Percentiles rank a stretch among this genome's conserved stretches.
phyloP scores from a whole-genome alignment of 345 rosid species.

The Eucalyptus brandiana region DNA sequence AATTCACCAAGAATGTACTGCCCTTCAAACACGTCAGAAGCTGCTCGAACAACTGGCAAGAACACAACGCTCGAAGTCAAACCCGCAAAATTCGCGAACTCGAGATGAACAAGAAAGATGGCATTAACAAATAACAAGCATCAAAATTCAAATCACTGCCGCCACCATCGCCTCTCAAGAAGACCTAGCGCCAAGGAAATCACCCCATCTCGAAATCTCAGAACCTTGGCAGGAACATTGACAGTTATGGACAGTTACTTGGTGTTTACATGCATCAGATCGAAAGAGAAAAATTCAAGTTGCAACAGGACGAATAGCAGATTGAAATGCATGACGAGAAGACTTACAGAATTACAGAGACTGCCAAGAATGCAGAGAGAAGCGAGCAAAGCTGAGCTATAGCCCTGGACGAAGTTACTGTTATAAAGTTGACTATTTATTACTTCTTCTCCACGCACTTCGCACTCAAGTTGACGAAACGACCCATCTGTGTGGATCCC shows the following conservation, averaged over 20 bases:
- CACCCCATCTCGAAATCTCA: not conserved
- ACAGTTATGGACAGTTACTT: too few relatives aligned
- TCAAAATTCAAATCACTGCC: not conserved
- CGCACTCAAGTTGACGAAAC: not conserved
- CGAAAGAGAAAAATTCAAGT: too few relatives aligned
- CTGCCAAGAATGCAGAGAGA: not conserved
- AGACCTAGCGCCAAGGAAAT: not conserved
- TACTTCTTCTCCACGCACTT: not conserved
- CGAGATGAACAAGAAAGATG: not conserved
- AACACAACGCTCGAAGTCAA: not conserved
- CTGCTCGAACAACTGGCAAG: not conserved
- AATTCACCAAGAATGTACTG: not conserved
- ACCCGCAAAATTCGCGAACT: not conserved
- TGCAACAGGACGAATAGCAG: not conserved
- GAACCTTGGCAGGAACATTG: too few relatives aligned
- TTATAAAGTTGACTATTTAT: not conserved
- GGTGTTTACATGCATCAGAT: too few relatives aligned
- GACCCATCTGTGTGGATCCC: not conserved
- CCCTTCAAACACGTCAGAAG: not conserved
- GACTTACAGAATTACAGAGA: not conserved
- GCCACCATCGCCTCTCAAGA: not conserved
- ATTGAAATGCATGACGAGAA: not conserved
- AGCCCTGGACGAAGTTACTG: not conserved
- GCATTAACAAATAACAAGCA: not conserved
- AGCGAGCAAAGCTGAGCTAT: not conserved